Base-by-base conservation (phyloP, 2,329 filamentous ascomycete genomes). In the Pseudogymnoascus sp. region DNA sequence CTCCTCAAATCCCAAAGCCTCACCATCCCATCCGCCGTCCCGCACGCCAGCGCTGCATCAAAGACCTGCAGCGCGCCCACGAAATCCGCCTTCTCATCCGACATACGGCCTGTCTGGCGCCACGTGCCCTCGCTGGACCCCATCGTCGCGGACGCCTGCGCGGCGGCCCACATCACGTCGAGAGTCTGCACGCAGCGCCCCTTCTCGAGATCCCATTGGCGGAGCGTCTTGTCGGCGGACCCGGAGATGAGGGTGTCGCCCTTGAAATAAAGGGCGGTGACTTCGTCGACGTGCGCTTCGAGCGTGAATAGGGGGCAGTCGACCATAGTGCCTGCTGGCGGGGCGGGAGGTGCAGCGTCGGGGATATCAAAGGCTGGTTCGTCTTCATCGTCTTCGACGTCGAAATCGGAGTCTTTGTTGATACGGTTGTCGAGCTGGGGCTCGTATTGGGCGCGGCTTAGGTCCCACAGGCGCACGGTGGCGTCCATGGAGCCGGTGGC, bases 161-260 rank as follows among this genome's bases (percentile, higher is more conserved):
- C 92, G 4, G 94, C 92, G 8, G 94, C 94, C 94, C 94, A 99
- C 73, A 99, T 89, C 5, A 99, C 93, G 75, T 99, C 94, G 58
- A 99, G 80, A 2, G 94, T 99, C 76, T 99, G 94, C 61, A 99
- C 90, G 74, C 94, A 97, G 58, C 94, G 88, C n/a, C 94, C 94
- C 73, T 92, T 97, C 70, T 93, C 90, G 59, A 99, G 81, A 78
- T 99, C 94, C 94, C 94, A 99, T 74, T 99, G 94, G 48, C 94
- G 87, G 61, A 99, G 80, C 1, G 94, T 99, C 80, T 99, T 99
- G 77, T 99, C 94, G 0, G 94, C 89, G 6, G 93, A 97, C 10
- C 94, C 94, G 1, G 94, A 99, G 33, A 99, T 92, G 13, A 99
- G 82, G 0, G 90, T 92, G 67, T 96, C 87, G 61, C 90, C 90